Evolutionary conservation across 2,329 filamentous ascomycete species (phyloP).

Genomic region (Trichoderma atrobrunneum): DNA sequence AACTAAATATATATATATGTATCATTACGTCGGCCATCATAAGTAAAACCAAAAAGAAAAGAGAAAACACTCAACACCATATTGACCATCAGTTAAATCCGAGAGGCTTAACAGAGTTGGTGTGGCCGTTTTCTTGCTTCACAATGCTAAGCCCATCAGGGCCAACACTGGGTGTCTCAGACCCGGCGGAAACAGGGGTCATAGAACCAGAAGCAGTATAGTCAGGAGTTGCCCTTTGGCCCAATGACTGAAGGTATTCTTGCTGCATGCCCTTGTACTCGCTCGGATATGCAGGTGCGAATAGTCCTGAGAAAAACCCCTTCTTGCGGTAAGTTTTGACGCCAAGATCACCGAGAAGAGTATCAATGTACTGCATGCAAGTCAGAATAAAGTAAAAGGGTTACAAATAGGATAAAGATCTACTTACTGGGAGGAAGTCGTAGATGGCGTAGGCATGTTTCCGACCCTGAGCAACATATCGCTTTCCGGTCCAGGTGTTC

Average conservation of each 20-base stretch:
- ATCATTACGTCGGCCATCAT: neutral
- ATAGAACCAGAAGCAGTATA: neutral
- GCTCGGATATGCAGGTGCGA: constrained; percentile 20
- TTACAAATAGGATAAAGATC: neutral
- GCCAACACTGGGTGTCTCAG: neutral
- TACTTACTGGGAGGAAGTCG: neutral
- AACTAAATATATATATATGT: neutral
- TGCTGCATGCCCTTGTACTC: constrained; percentile 22
- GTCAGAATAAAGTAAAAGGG: neutral
- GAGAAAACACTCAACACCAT: neutral
- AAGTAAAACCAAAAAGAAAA: neutral
- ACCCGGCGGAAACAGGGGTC: neutral
- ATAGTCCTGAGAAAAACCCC: constrained; percentile 16
- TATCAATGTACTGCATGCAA: neutral
- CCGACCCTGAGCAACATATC: constrained; percentile 32
- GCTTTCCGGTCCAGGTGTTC: constrained; percentile 34
- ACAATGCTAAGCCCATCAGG: neutral
- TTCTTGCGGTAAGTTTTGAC: neutral
- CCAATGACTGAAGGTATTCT: constrained; percentile 16
- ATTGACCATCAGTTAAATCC: neutral
- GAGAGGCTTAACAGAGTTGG: neutral
- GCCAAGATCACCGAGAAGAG: neutral
- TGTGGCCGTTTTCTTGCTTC: neutral
- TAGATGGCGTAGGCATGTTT: constrained; percentile 19
- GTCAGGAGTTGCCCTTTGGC: neutral